Evolutionary conservation across 495 filamentous ascomycete genomes (phyloP), one percentile per base, ranked within the genome.

Genomic region (Podospora sp.): DNA sequence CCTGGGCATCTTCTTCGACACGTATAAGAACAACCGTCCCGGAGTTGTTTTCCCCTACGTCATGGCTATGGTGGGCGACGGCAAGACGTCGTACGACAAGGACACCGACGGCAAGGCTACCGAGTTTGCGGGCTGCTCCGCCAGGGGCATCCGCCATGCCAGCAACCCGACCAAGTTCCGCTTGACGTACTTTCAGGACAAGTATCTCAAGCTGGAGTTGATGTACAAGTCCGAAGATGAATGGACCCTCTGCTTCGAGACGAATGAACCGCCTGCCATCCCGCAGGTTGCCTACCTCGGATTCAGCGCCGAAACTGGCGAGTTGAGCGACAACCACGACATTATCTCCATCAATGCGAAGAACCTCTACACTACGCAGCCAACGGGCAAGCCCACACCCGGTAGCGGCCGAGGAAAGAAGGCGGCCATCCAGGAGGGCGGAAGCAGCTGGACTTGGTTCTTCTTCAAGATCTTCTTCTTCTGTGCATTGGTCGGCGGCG

Each of bases 21-120:
- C 96, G 56, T 99, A 99, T 83, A 99, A 99, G 88, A 99, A 99
- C 82, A 96, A 97, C 82, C 88, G 96, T 20, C 96, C 96, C 9
- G 96, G 96, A 11, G 89, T 90, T 20, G 89, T 96, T 24, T 99
- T 99, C 79, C 96, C 96, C 49, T 98, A 97, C 72, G 91, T 99
- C 71, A 96, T 97, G 93, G 96, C 96, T 60, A 97, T 98, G 95
- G 83, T 97, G 74, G 95, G 87, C 21, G 95, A 99, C 77, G 93
- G 95, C 33, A 80, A 91, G 76, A 96, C 90, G 29, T 80, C 83
- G 21, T 99, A 99, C 79, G 92, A 97, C 80, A 92, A 97, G 78
- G 90, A 88, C 69, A 94, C 94, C 71, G 96, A 99, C 76, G 96
- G 96, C 69, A 97, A 97, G 83, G 87, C 87, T 46, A 94, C 91